These are phyloP conservation scores for Neurospora cerealis DNA, from an alignment of 495 filamentous ascomycete species.

Conservation along the genomic window DNA sequence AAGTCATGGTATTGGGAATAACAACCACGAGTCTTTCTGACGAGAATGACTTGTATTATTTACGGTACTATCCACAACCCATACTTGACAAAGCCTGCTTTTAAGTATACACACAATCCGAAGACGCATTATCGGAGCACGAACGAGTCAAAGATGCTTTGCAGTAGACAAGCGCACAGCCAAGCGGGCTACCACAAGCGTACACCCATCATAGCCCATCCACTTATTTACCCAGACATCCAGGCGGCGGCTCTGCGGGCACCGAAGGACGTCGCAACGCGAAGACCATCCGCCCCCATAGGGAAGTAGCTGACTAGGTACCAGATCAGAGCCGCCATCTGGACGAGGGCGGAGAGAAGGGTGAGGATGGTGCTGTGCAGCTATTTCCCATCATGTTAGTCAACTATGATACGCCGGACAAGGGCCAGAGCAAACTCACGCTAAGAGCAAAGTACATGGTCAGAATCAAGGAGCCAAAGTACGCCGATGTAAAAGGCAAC, in stretches of 20 bases:
- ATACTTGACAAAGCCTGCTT: background rate
- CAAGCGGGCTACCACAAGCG: background rate
- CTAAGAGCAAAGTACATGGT: slow-evolving; percentile 87
- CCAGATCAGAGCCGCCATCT: slow-evolving; percentile 77
- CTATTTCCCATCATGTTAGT: slow-evolving; percentile 35
- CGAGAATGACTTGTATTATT: background rate
- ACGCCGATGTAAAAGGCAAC: slow-evolving; percentile 89
- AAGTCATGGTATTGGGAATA: background rate
- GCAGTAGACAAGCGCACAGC: background rate
- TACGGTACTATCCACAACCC: background rate
- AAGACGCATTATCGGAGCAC: background rate
- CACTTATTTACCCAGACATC: slow-evolving; percentile 62
- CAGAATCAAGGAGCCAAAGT: slow-evolving; percentile 87
- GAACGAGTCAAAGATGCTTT: background rate
- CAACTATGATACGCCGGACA: background rate
- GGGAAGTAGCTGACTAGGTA: slow-evolving; percentile 97
- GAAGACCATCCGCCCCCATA: slow-evolving; percentile 82
- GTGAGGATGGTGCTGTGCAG: slow-evolving; percentile 73
- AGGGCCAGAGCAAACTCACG: slow-evolving; percentile 47
- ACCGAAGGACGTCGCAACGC: slow-evolving; percentile 78
- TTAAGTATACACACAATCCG: background rate
- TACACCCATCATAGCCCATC: background rate
- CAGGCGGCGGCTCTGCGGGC: slow-evolving; percentile 75
- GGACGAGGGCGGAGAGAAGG: slow-evolving; percentile 69
- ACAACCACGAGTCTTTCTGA: background rate